These are phyloP conservation scores for Chaetomium globosum DNA, from an alignment of 2,329 filamentous ascomycete species.

Conservation along the genomic window DNA sequence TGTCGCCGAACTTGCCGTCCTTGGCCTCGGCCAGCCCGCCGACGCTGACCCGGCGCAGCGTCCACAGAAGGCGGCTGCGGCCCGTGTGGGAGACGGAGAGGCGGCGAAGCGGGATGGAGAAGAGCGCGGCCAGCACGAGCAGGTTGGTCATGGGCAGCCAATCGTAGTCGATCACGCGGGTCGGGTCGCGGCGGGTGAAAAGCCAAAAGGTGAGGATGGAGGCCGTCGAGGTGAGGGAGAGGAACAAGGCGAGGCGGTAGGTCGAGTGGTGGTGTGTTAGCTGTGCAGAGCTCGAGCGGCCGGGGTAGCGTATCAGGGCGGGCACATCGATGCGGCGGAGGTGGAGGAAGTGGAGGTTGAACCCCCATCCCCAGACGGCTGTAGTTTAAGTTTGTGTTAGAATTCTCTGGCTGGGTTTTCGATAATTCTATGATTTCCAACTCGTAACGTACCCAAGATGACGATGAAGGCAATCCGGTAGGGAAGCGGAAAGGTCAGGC, in stretches of 20 bases:
- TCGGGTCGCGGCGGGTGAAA: constrained; percentile 69
- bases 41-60: constrained; percentile 74
- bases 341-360: constrained; percentile 86
- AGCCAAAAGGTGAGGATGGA: constrained; percentile 84
- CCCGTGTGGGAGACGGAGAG: constrained; percentile 66
- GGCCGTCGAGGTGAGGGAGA: constrained; percentile 69
- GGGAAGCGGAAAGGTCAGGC: constrained; percentile 81
- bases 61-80: constrained; percentile 73
- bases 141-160: constrained; percentile 87
- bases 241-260: constrained; percentile 79
- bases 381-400: constrained; percentile 1
- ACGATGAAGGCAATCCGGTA: constrained; percentile 86
- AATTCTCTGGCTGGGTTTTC: neutral
- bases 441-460: constrained; percentile 65
- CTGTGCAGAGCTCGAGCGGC: constrained; percentile 69
- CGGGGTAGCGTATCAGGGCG: constrained; percentile 81
- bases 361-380: constrained; percentile 95
- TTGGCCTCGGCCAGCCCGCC: constrained; percentile 84
- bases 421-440: neutral
- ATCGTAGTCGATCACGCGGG: constrained; percentile 75
- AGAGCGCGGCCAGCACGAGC: constrained; percentile 67
- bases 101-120: constrained; percentile 72
- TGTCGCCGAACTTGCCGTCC: constrained; percentile 93
- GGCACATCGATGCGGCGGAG: constrained; percentile 83
- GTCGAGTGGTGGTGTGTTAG: constrained; percentile 77